A percentile compares a stretch with the other conserved stretches of the same genome.
These are phyloP conservation scores for Pseudogymnoascus sp. DNA, from an alignment of 2,329 filamentous ascomycete genomes.

Conservation along the genomic window DNA sequence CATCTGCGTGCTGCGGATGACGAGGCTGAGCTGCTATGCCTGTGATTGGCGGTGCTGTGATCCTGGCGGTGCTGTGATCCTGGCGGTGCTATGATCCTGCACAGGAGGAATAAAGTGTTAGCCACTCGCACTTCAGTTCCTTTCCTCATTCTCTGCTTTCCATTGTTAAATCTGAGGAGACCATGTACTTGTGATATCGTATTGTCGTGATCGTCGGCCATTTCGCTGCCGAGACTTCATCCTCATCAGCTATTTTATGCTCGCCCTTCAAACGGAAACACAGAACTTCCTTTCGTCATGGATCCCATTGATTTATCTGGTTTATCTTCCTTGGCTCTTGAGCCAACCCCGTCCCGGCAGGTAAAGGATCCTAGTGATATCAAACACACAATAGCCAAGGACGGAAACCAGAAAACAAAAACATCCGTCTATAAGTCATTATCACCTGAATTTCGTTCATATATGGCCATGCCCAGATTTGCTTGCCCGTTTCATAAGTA, in stretches of 20 bases:
- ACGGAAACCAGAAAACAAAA: no score
- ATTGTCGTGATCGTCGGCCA: background rate
- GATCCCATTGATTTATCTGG: background rate
- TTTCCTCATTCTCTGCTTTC: background rate
- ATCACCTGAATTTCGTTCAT: no score
- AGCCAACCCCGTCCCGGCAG: background rate
- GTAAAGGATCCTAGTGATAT: background rate
- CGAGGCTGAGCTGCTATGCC: background rate
- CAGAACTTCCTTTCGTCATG: background rate
- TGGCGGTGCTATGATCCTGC: background rate
- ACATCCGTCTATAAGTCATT: no score
- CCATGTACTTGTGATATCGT: background rate
- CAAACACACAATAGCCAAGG: background rate
- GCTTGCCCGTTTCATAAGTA: conserved; percentile 20
- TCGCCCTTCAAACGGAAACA: background rate
- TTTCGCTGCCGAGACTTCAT: background rate
- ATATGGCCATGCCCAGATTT: conserved; percentile 1
- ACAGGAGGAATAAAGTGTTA: background rate
- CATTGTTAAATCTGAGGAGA: background rate
- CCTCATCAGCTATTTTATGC: background rate
- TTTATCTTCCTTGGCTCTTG: background rate
- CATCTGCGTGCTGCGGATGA: background rate
- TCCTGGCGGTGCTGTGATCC: background rate
- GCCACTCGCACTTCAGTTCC: background rate
- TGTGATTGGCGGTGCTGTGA: background rate